Conservation (phyloP, 805 yeast genomes). For the Priceomyces medius region DNA sequence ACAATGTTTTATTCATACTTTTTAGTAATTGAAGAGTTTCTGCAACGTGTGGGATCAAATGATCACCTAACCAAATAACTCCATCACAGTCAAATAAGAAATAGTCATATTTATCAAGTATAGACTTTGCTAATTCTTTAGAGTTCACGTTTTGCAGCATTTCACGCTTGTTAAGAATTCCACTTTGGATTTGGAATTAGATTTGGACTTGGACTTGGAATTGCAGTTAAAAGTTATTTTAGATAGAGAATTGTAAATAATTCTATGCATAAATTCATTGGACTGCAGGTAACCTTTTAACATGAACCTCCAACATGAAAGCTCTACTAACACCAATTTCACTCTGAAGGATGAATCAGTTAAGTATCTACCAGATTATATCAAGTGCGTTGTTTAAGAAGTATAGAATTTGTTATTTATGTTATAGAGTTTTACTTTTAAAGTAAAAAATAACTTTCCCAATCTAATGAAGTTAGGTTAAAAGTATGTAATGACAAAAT, state of each 20-base stretch:
- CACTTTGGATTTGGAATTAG: too few relatives aligned
- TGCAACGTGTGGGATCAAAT: constrained; percentile 69
- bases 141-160: constrained; percentile 52
- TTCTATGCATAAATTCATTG: neutral
- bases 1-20: constrained; percentile 56
- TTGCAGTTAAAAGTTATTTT: neutral
- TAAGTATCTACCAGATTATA: too few relatives aligned
- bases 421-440: neutral
- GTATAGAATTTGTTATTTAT: constrained; percentile 1
- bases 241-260: neutral
- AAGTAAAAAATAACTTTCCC: neutral
- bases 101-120: constrained; percentile 72
- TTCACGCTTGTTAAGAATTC: too few relatives aligned
- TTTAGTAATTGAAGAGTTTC: constrained; percentile 72
- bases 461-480: neutral
- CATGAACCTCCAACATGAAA: too few relatives aligned
- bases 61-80: constrained; percentile 90
- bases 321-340: too few relatives aligned
- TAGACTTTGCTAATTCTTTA: constrained; percentile 46
- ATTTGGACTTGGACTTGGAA: neutral
- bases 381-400: too few relatives aligned
- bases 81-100: constrained; percentile 97
- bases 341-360: too few relatives aligned
- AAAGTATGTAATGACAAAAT: neutral
- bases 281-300: neutral